Evolutionary conservation across 2,329 filamentous ascomycete species (phyloP), one percentile per base, ranked within the genome.

Genomic region (Xylaria digitata): DNA sequence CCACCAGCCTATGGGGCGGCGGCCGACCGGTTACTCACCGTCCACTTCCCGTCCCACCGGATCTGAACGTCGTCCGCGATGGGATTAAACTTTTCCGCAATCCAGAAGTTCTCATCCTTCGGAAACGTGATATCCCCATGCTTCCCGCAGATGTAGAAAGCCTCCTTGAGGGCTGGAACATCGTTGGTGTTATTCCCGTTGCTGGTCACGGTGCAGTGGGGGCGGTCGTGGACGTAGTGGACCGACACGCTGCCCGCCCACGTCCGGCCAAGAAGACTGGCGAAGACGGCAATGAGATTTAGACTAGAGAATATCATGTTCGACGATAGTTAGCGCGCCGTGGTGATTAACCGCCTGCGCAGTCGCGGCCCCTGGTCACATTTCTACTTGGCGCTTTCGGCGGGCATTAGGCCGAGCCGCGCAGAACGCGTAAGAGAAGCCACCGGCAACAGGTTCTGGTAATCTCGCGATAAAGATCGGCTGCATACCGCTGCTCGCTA

Each of bases 11-110:
- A 30, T 6, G 6, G 5, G 9, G 17, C 15, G n/a, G 26, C 8
- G 3, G 19, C 43, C 9, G 21, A 15, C 32, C 2, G 15, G 4
- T 11, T 21, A 53, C 52, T 63, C 9, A 65, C 63, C 49, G 79
- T 81, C 84, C 84, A 87, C 53, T 80, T 76, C 0, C 85, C 86
- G 26, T 76, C 78, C 85, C 85, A 87, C 63, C 86, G 80, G 60
- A 87, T 82, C 2, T 75, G 75, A 13, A 86, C 82, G 70, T 87
- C 80, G 50, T 82, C 77, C 15, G 87, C 71, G 2, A 84, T 73
- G 0, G 83, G 83, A 66, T 87, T 85, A 52, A 87, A 73, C 48
- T 80, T 81, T 9, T 80, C 80, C 5, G 76, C 82, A 68, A 87
- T 87, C 76, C 80, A 83, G 73, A 87, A 88, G 26, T 78, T 80